Conservation (phyloP, 305 asterid species). For the Fraxinus angustifolia region DNA sequence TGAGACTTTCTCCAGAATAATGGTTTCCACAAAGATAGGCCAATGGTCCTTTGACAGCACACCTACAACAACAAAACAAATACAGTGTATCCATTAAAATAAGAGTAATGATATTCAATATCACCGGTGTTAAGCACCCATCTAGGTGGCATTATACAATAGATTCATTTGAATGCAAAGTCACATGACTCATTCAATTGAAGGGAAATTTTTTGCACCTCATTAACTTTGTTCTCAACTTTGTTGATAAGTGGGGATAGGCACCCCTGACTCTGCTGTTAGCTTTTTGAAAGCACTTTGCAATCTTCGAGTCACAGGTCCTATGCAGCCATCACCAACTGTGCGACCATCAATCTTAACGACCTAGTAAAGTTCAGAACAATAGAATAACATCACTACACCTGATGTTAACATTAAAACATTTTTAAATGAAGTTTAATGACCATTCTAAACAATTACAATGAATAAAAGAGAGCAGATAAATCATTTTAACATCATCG, state of each 20-base stretch:
- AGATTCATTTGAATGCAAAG: no score
- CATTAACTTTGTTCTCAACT: background rate
- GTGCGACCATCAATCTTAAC: conserved; percentile 68
- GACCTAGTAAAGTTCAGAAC: conserved; percentile 43
- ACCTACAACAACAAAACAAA: background rate
- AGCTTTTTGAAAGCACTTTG: conserved; percentile 53
- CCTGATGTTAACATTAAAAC: background rate
- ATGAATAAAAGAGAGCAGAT: background rate
- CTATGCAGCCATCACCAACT: conserved; percentile 67
- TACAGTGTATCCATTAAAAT: background rate
- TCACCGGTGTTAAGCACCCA: no score
- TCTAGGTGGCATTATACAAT: no score
- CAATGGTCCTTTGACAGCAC: background rate
- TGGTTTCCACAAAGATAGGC: background rate
- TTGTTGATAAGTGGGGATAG: conserved; percentile 60
- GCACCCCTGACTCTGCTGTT: conserved; percentile 61
- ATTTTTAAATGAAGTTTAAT: background rate
- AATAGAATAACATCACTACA: conserved; percentile 4
- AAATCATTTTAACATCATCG: background rate
- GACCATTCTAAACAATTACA: background rate
- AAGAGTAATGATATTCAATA: no score
- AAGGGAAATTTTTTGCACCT: background rate
- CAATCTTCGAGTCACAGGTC: conserved; percentile 62
- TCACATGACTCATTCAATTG: background rate
- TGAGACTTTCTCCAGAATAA: background rate